Conservation (phyloP, 2,329 filamentous ascomycete species). For the Rosellinia necatrix region DNA sequence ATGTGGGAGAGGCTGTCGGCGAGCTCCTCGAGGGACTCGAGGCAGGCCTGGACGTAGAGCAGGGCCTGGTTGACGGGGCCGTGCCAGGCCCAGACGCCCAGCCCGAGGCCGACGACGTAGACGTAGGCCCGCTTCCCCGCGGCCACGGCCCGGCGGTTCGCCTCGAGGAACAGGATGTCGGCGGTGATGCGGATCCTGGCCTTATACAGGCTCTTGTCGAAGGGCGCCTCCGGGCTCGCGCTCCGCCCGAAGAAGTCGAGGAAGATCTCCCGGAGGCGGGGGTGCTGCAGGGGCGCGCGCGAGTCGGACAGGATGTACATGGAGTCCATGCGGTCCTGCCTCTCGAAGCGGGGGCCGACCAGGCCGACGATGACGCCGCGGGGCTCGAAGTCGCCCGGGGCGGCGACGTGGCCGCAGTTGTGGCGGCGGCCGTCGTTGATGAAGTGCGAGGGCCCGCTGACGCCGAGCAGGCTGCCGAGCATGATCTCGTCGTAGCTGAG, state of each 20-base stretch:
- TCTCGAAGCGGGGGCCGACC: conserved; percentile 42
- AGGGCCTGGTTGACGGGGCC: conserved; percentile 20
- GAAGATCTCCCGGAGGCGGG: conserved; percentile 32
- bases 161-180: conserved; percentile 40
- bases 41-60: conserved; percentile 33
- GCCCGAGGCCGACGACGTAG: conserved; percentile 41
- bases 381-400: conserved; percentile 31
- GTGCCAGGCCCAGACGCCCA: conserved; percentile 41
- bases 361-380: conserved; percentile 41
- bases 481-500: conserved; percentile 45
- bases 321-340: conserved; percentile 38
- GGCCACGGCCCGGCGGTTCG: conserved; percentile 32
- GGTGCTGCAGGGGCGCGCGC: conserved; percentile 23
- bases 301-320: conserved; percentile 19
- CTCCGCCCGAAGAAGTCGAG: conserved; percentile 30
- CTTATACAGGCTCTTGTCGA: conserved; percentile 35
- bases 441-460: conserved; percentile 40
- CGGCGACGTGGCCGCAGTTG: conserved; percentile 25
- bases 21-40: conserved; percentile 22
- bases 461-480: conserved; percentile 39
- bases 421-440: conserved; percentile 38
- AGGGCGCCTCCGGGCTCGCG: background rate
- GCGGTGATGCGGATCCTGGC: conserved; percentile 35
- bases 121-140: conserved; percentile 36
- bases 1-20: conserved; percentile 24